phyloP scores from a whole-genome alignment of 2,329 filamentous ascomycete species.

The Monilinia laxa region DNA sequence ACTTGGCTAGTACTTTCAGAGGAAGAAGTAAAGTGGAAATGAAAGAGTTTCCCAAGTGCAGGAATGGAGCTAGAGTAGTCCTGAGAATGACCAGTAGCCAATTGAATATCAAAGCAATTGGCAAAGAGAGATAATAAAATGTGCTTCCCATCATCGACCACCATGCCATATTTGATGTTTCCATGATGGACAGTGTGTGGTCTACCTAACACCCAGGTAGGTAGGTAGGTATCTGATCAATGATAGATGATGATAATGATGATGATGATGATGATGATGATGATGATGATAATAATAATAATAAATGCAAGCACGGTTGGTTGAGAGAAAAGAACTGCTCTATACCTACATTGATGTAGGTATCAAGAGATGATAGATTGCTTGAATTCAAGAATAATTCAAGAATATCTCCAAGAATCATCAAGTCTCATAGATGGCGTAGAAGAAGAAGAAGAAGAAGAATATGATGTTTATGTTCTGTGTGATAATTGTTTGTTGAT shows the following conservation, averaged over 20 bases:
- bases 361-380: background rate
- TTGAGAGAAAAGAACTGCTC: background rate
- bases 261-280: background rate
- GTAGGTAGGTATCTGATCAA: background rate
- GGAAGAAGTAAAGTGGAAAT: slow-evolving; percentile 33
- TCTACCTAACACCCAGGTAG: background rate
- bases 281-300: background rate
- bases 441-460: too few relatives aligned
- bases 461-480: background rate
- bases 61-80: slow-evolving; percentile 33
- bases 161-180: slow-evolving; percentile 31
- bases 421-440: too few relatives aligned
- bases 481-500: background rate
- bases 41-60: slow-evolving; percentile 33
- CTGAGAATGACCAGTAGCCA: slow-evolving; percentile 28
- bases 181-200: slow-evolving; percentile 10
- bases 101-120: slow-evolving; percentile 29
- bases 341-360: background rate
- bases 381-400: too few relatives aligned
- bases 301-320: background rate
- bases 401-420: too few relatives aligned
- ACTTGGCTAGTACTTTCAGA: slow-evolving; percentile 35
- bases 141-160: slow-evolving; percentile 26
- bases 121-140: slow-evolving; percentile 33
- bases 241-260: background rate